phyloP scores from a whole-genome alignment of 768 basidiomycete genomes.

The Podaxis sp. region DNA sequence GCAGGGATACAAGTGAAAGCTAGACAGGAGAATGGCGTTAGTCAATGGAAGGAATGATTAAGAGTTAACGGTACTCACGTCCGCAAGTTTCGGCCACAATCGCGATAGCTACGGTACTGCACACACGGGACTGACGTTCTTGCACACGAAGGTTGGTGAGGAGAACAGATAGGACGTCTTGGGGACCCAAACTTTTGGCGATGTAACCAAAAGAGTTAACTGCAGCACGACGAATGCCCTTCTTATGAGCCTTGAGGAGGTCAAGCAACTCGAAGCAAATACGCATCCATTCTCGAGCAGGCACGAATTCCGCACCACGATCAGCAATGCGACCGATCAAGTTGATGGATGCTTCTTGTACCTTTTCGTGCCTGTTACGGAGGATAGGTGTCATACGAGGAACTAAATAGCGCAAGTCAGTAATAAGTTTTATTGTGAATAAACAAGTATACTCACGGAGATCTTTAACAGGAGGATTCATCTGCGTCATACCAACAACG shows the following conservation, averaged over 20 bases:
- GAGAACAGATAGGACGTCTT: conserved; percentile 94
- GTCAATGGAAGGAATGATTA: conserved; percentile 8
- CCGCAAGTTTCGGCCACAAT: conserved; percentile 95
- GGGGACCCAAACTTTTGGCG: conserved; percentile 98
- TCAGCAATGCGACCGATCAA: conserved; percentile 99
- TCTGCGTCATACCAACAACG: conserved; percentile 99
- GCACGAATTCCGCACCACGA: conserved; percentile 98
- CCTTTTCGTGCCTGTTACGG: conserved; percentile 98
- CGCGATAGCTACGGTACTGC: conserved; percentile 96
- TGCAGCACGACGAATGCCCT: conserved; percentile 96
- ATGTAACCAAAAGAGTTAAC: conserved; percentile 99
- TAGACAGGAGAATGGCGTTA: conserved; percentile 21
- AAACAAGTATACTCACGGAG: conserved; percentile 64
- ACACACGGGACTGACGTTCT: conserved; percentile 98
- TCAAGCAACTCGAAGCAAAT: conserved; percentile 99
- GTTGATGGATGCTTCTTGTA: conserved; percentile 99
- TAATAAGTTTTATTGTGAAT: conserved; percentile 1
- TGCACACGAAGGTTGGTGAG: conserved; percentile 97
- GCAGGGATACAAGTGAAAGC: conserved; percentile 99
- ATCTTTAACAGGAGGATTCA: conserved; percentile 99
- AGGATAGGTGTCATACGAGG: conserved; percentile 99
- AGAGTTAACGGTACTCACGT: conserved; percentile 39
- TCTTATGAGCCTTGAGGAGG: conserved; percentile 97
- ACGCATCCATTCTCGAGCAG: conserved; percentile 99
- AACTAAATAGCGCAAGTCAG: conserved; percentile 47